Base-by-base conservation (phyloP, 495 filamentous ascomycete genomes). In the Aspergillus cavernicola region DNA sequence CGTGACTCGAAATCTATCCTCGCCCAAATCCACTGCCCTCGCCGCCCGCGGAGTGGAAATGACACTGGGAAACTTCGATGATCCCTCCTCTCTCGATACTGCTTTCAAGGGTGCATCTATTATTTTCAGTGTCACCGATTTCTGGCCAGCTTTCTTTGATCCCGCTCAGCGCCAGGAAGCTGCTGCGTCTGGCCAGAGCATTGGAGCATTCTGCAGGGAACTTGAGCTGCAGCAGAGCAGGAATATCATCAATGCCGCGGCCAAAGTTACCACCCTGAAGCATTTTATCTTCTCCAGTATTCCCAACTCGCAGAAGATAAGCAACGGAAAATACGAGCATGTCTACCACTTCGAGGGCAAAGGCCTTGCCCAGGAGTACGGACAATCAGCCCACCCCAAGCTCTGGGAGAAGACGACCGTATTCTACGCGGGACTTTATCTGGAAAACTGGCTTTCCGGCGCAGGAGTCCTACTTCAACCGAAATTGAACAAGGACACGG, bases 71-170 rank as follows among this genome's bases (percentile, higher is more conserved):
- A 69, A 81, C 52, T 56, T 79, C 7, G 63, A 75, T 45, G 65
- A 76, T 31, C 55, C 63, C 13, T 57, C 54, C 0, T 69, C 69
- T 5, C 66, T 83, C 6, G 56, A 56, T 9, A 26, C 51, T 12
- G 79, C 77, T 16, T 75, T 82, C 56, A 24, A 61, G 0, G 77
- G 72, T 19, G 75, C 77, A 6, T 61, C 65, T 23, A 70, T 60
- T 29, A 74, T 81, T 59, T 83, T 79, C 60, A 67, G 60, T 36
- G 66, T 72, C 22, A 81, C 77, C 3, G 75, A 82, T 49, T 82
- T 78, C 64, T 74, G 66, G 67, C 45, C 36, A 1, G 29, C 57
- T 7, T 66, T 68, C 55, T 39, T 28, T 12, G n/a, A 50, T 20
- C 47, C 33, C 9, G 9, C 47, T 2, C 19, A 38, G 10, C 47